Conservation (phyloP, 1,139 yeast species). For the Petasospora fabianii region DNA sequence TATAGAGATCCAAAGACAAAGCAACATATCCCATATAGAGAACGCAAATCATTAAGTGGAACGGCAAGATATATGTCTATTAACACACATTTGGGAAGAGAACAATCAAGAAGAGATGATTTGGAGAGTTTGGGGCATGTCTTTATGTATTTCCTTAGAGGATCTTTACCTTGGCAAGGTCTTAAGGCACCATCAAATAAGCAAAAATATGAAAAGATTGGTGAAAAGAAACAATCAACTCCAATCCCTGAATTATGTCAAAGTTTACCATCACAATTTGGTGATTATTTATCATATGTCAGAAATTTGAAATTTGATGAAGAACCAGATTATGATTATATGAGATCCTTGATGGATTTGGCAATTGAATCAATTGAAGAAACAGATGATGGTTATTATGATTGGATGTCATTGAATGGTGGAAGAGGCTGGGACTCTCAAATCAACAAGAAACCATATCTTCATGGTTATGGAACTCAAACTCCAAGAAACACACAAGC, state of each 20-base stretch:
- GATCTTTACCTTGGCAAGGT: constrained; percentile 98
- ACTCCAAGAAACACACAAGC: constrained; percentile 44
- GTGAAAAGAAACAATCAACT: constrained; percentile 72
- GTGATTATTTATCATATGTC: constrained; percentile 69
- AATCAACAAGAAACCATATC: constrained; percentile 72
- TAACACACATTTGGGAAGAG: constrained; percentile 95
- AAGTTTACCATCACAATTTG: constrained; percentile 73
- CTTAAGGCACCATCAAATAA: constrained; percentile 83
- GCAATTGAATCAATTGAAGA: constrained; percentile 57
- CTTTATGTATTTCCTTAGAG: constrained; percentile 88
- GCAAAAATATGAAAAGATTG: constrained; percentile 78
- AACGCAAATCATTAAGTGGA: constrained; percentile 92
- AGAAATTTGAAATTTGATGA: constrained; percentile 73
- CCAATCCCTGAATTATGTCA: constrained; percentile 62
- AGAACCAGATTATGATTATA: constrained; percentile 72
- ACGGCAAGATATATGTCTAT: constrained; percentile 98
- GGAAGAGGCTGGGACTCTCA: constrained; percentile 84
- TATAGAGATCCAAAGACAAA: constrained; percentile 95
- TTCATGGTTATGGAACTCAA: constrained; percentile 78
- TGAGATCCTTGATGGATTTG: constrained; percentile 59
- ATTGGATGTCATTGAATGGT: constrained; percentile 80
- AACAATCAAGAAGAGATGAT: constrained; percentile 95
- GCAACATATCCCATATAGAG: constrained; percentile 93
- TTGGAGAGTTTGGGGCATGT: constrained; percentile 95
- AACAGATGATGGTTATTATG: constrained; percentile 64